Evolutionary conservation across 2,329 filamentous ascomycete genomes (phyloP).

Genomic region (Alternaria alternata): DNA sequence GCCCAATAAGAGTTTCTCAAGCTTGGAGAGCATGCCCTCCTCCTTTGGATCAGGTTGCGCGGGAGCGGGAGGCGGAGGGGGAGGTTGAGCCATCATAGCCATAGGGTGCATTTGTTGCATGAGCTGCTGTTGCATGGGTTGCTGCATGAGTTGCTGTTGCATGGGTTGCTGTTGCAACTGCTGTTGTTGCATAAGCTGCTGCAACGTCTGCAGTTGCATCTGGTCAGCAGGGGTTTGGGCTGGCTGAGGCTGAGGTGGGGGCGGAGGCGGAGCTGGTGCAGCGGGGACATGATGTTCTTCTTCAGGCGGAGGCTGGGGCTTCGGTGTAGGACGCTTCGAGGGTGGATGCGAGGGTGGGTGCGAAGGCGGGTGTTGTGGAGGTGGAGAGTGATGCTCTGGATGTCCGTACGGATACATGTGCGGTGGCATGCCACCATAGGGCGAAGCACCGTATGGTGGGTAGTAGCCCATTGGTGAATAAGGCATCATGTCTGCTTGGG

Average conservation of each 20-base stretch:
- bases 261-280: constrained; percentile 13
- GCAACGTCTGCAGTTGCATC: constrained; percentile 15
- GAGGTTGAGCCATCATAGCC: constrained; percentile 19
- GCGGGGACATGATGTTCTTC: constrained; percentile 25
- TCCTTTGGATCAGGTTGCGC: constrained; percentile 36
- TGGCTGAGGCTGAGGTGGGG: constrained; percentile 26
- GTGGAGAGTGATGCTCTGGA: constrained; percentile 35
- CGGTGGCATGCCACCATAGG: constrained; percentile 39
- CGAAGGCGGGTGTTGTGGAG: constrained; percentile 29
- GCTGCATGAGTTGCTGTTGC: constrained; percentile 17
- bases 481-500: constrained; percentile 46
- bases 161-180: constrained; percentile 9
- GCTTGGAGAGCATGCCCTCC: constrained; percentile 42
- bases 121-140: constrained; percentile 11
- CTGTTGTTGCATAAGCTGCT: constrained; percentile 7
- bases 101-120: constrained; percentile 16
- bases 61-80: constrained; percentile 31
- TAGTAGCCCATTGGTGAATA: constrained; percentile 41
- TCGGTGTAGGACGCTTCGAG: constrained; percentile 41
- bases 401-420: constrained; percentile 39
- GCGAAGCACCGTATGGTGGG: constrained; percentile 37
- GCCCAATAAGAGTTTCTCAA: constrained; percentile 39
- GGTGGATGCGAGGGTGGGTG: constrained; percentile 29
- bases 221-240: constrained; percentile 19
- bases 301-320: constrained; percentile 35